Evolutionary conservation across 2,329 filamentous ascomycete genomes (phyloP), one percentile per base, ranked within the genome.

Genomic region (Sporothrix euskadiensis): DNA sequence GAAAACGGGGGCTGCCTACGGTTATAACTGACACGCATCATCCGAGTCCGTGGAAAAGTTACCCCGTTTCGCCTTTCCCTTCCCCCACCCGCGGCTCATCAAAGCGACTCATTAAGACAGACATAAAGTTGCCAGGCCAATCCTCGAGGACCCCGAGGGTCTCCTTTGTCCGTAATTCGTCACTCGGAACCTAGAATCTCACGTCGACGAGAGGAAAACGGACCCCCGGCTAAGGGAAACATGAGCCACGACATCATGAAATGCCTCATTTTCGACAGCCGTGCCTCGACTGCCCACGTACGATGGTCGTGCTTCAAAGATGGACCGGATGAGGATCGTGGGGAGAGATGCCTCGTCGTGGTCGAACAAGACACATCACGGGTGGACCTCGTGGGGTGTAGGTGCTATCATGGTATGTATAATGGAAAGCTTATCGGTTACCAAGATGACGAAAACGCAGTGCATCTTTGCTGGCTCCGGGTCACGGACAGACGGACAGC

Each of bases 301-400:
- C 61, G 19, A 30, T 16, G 61, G 9, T 26, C 19, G 7, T 47
- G 61, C 30, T 65, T 65, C 39, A 65, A 12, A 44, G 61, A 41
- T 22, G 35, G 19, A 9, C 22, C 12, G 12, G 12, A 16, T 2
- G 22, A 44, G 39, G 10, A 47, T 65, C 39, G 61, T 65, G 61
- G 39, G 12, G 61, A 65, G 19, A 22, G 10, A 39, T 16, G 12
- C n/a, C 22, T 26, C n/a, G 39, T 19, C 12, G 61, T 44, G 10
- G 61, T 44, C 5, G n/a, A 47, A 44, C 35, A 39, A 14, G 61
- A 39, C 61, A 65, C 12, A 65, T 47, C 59, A 44, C 59, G 35
- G 19, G 61, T 44, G 61, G 35, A 65, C 22, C 39, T 65, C 61
- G 61, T 65, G 61, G 39, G 59, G 47, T 47, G 61, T 65, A 44